A percentile compares a stretch with the other conserved stretches of the same genome.
Conservation (phyloP, 805 yeast genomes). For the Yamadazyma nakazawae region DNA sequence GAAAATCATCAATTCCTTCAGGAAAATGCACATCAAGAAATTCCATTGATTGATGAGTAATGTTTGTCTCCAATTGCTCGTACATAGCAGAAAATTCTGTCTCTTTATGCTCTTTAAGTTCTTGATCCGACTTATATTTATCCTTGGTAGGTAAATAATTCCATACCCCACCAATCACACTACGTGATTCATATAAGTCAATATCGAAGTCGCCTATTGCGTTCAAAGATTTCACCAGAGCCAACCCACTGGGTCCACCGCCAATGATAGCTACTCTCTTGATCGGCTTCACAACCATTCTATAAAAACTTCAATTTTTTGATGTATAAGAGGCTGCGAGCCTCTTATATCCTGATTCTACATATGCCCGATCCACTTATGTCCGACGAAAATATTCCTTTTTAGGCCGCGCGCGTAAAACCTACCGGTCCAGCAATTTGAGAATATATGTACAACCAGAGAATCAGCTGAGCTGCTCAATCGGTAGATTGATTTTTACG, state of each 20-base stretch:
- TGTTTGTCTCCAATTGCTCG: slow-evolving; percentile 65
- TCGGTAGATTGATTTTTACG: no score
- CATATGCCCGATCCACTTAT: background rate
- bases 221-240: slow-evolving; percentile 58
- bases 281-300: background rate
- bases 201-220: slow-evolving; percentile 49
- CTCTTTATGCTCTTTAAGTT: slow-evolving; percentile 12
- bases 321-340: background rate
- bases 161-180: slow-evolving; percentile 80
- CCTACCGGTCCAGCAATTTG: no score
- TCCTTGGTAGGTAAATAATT: slow-evolving; percentile 23
- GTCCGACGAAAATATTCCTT: background rate
- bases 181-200: slow-evolving; percentile 58
- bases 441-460: no score
- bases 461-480: no score
- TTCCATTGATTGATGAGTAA: slow-evolving; percentile 64
- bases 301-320: no score
- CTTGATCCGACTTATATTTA: slow-evolving; percentile 4
- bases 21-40: slow-evolving; percentile 26
- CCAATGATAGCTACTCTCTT: slow-evolving; percentile 64
- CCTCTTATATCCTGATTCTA: background rate
- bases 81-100: slow-evolving; percentile 50
- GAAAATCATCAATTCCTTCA: slow-evolving; percentile 46
- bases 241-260: slow-evolving; percentile 75
- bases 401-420: background rate